Evolutionary conservation across 768 basidiomycete genomes (phyloP), one percentile per base, ranked within the genome.

Genomic region (Plicaturopsis crispa): DNA sequence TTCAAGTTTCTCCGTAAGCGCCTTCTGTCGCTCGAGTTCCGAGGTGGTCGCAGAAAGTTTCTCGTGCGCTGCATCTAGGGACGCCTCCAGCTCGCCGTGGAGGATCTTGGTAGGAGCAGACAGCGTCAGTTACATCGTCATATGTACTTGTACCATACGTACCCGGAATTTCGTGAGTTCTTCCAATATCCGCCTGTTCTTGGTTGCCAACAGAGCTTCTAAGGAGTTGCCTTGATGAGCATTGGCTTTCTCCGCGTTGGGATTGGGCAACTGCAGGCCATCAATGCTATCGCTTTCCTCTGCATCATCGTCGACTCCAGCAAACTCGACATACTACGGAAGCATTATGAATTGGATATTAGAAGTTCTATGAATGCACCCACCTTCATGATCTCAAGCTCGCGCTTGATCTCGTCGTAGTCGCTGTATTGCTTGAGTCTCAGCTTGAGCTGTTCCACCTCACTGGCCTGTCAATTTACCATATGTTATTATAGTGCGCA

Each of bases 341-440:
- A 41, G 26, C 10, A 23, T 6, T 35, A 22, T 31, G 16, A 31
- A 19, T 23, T 24, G 26, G 23, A 39, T 17, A 13, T n/a, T 6
- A 14, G 18, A 24, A 13, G 31, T 31, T 38, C n/a, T n/a, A n/a
- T n/a, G n/a, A n/a, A n/a, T n/a, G n/a, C n/a, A n/a, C n/a, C 33
- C 35, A 88, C 96, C 78, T 99, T 97, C 89, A 98, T 88, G 47
- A 99, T 98, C 53, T 92, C 92, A 20, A 99, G 71, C 57, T 99
- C 96, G 19, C 96, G 82, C 65, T 98, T 98, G 53, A 98, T 80
- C 63, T 98, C 93, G 51, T 98, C 94, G 51, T 99, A 98, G 58
- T 99, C 91, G 12, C 58, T 58, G 44, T 83, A 87, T 46, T 75
- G 76, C 50, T 75, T 78, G 24, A 98, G 62, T 47, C 79, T 80